These are phyloP conservation scores for Ligustrum vulgare DNA, from an alignment of 257 asterid genomes.

Conservation along the genomic window DNA sequence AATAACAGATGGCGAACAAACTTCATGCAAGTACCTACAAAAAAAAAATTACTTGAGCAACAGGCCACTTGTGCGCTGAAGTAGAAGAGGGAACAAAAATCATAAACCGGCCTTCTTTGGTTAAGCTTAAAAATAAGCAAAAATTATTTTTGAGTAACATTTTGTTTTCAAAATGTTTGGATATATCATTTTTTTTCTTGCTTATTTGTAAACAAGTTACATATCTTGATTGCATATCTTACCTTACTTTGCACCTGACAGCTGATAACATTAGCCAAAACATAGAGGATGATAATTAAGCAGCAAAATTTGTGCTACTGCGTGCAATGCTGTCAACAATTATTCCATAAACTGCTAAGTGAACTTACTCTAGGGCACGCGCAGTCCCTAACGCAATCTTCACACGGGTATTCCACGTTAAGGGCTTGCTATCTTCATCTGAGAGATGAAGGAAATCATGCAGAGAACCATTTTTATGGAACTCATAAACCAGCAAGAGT, in stretches of 20 bases:
- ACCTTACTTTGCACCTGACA: neutral
- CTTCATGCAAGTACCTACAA: constrained; percentile 92
- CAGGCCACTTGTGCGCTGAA: neutral
- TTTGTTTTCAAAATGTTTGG: neutral
- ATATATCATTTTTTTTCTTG: neutral
- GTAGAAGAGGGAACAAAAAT: neutral
- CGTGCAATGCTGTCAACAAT: neutral
- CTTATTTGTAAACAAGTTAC: neutral
- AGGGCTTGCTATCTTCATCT: constrained; percentile 73
- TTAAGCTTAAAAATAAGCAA: neutral
- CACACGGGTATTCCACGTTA: constrained; percentile 90
- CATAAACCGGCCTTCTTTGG: neutral
- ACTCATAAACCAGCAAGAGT: constrained; percentile 76
- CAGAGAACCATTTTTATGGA: constrained; percentile 76
- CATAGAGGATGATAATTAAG: neutral
- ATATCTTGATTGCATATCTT: neutral
- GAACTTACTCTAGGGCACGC: constrained; percentile 84
- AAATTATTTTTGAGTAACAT: neutral
- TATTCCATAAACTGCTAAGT: neutral
- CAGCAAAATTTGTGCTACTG: neutral
- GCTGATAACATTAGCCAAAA: neutral
- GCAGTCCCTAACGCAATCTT: constrained; percentile 96
- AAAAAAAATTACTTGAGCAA: constrained; percentile 24
- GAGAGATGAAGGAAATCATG: constrained; percentile 74
- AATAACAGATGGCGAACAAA: constrained; percentile 84